Percentiles rank a stretch among this genome's conserved stretches.
phyloP scores from a whole-genome alignment of 2,329 filamentous ascomycete species.

The Botryosphaeria dothidea region DNA sequence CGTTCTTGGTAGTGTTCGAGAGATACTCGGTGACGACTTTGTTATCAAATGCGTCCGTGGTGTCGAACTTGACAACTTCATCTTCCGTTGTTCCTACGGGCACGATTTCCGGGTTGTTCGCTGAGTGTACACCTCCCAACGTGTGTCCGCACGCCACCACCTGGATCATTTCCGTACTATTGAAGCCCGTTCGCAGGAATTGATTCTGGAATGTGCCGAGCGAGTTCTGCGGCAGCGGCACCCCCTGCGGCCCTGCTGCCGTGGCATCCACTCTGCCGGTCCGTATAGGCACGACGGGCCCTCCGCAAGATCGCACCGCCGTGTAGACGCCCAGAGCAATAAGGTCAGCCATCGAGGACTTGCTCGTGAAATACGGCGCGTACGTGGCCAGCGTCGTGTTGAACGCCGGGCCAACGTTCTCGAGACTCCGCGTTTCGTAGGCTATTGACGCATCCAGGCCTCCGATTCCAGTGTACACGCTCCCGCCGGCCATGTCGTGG shows the following conservation, averaged over 20 bases:
- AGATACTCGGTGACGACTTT: conserved; percentile 60
- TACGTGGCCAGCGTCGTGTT: conserved; percentile 56
- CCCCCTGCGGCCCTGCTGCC: conserved; percentile 48
- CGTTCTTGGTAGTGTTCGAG: conserved; percentile 54
- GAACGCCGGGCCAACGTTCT: conserved; percentile 60
- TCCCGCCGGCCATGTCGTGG: conserved; percentile 62
- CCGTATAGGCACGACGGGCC: conserved; percentile 55
- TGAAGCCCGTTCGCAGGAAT: conserved; percentile 61
- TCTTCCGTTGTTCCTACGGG: conserved; percentile 45
- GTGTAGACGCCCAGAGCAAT: conserved; percentile 61
- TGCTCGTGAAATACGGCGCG: conserved; percentile 54
- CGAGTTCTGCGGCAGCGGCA: conserved; percentile 61
- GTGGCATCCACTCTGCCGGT: conserved; percentile 59
- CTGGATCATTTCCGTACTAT: conserved; percentile 59
- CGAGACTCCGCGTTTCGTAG: conserved; percentile 57
- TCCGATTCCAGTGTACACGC: conserved; percentile 49
- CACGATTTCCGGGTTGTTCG: conserved; percentile 57
- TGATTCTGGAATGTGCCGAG: conserved; percentile 54
- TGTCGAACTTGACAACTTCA: conserved; percentile 51
- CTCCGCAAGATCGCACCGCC: conserved; percentile 60
- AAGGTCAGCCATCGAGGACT: conserved; percentile 58
- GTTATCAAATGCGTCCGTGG: conserved; percentile 56
- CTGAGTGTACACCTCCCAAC: conserved; percentile 59
- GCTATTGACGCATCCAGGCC: conserved; percentile 63
- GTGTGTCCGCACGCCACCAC: conserved; percentile 63